Evolutionary conservation across 2,329 filamentous ascomycete genomes (phyloP), one percentile per base, ranked within the genome.

Genomic region (Penicillium sumatraense): DNA sequence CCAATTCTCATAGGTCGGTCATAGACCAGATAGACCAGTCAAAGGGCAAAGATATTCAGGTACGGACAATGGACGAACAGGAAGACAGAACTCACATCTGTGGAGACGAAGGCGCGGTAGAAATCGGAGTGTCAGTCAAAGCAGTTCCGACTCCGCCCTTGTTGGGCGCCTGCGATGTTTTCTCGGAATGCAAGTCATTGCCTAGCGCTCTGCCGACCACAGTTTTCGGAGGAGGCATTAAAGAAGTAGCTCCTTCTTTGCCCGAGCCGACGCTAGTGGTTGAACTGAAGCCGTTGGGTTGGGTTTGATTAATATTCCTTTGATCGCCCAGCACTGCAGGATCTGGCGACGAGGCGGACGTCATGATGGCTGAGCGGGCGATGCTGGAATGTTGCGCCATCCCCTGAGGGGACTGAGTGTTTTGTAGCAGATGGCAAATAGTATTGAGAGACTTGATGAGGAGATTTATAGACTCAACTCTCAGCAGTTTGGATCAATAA

Each of bases 101-200:
- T 64, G 85, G 85, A 68, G 84, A 87, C 65, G 78, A 81, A 26
- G 86, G 85, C 50, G 83, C 83, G 60, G 86, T 87, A 54, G 85
- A 82, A 67, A 78, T 70, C 57, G 86, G 86, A 58, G 86, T 89
- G 72, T 89, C 86, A 63, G 81, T 85, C 71, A 86, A 68, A 31
- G 84, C 81, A 49, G 68, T 71, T 56, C 83, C 82, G 64, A 83
- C 77, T 65, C 79, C 79, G 68, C 78, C 72, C 68, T 73, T 74
- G 64, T 73, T 74, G 64, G 71, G 68, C 60, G 61, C 60, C 60
- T 66, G 70, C 42, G 67, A 69, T 52, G 64, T 61, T 61, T 64
- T 70, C 65, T 75, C 72, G 64, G 70, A 67, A 71, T 72, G 70
- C 65, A 72, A 53, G 53, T 73, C 73, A 66, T 69, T 75, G 41